Conservation (phyloP, 2,329 filamentous ascomycete genomes). For the Periconia sp. region DNA sequence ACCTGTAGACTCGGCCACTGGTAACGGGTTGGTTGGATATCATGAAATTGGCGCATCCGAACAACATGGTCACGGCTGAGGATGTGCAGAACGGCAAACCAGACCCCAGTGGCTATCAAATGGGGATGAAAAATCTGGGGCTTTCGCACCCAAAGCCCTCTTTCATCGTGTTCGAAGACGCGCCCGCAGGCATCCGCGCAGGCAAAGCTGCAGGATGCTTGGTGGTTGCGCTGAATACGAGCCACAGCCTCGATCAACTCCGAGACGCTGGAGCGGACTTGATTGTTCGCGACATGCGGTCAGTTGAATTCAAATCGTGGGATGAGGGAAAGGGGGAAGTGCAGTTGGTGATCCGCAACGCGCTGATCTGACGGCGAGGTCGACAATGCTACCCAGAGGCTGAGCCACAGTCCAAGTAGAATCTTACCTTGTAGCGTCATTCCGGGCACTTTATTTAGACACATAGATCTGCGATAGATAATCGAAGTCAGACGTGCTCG, state of each 20-base stretch:
- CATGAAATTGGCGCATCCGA: constrained; percentile 51
- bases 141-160: constrained; percentile 43
- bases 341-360: constrained; percentile 68
- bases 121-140: constrained; percentile 46
- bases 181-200: constrained; percentile 78
- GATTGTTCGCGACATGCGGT: constrained; percentile 78
- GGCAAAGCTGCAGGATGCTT: constrained; percentile 85
- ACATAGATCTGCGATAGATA: background rate
- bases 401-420: background rate
- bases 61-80: constrained; percentile 52
- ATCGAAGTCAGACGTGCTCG: background rate
- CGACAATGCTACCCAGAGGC: background rate
- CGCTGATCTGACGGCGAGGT: constrained; percentile 44
- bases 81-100: constrained; percentile 54
- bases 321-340: constrained; percentile 60
- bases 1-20: constrained; percentile 43
- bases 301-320: constrained; percentile 64
- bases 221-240: constrained; percentile 83
- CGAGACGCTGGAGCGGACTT: constrained; percentile 79
- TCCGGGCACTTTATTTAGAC: constrained; percentile 16
- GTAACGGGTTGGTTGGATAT: constrained; percentile 54
- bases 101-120: constrained; percentile 52
- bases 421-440: background rate
- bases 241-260: constrained; percentile 74
- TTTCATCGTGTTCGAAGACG: constrained; percentile 84